Conservation (phyloP, 176 grass and related monocot species). For the Zea luxurians region DNA sequence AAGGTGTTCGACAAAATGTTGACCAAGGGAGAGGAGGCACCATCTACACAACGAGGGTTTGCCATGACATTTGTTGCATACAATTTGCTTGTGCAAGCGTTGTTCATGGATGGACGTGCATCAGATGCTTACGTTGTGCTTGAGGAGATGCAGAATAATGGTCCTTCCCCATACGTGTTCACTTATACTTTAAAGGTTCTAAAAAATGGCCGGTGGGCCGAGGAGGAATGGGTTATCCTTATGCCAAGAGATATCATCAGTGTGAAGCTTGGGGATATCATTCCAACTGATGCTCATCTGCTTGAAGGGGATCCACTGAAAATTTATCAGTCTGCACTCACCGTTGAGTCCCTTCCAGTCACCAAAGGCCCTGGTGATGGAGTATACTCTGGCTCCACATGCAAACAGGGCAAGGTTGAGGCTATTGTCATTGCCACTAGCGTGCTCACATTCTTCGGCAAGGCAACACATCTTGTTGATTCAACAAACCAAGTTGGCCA, state of each 20-base stretch:
- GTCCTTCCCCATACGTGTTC: constrained; percentile 44
- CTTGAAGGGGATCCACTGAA: constrained; percentile 35
- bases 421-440: constrained; percentile 85
- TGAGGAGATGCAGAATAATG: constrained; percentile 51
- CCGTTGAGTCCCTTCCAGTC: constrained; percentile 72
- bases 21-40: constrained; percentile 15
- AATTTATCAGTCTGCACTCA: constrained; percentile 64
- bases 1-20: constrained; percentile 57
- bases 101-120: constrained; percentile 47
- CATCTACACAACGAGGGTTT: constrained; percentile 32
- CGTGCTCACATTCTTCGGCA: constrained; percentile 89
- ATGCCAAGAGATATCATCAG: constrained; percentile 34
- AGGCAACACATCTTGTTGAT: constrained; percentile 86
- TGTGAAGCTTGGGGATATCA: constrained; percentile 38
- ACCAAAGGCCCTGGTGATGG: constrained; percentile 87
- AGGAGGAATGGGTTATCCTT: constrained; percentile 32
- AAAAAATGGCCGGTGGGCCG: constrained; percentile 51
- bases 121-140: constrained; percentile 39
- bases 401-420: constrained; percentile 90
- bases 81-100: constrained; percentile 42
- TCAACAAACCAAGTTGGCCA: constrained; percentile 97
- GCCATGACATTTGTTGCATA: constrained; percentile 26
- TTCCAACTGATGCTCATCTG: constrained; percentile 26
- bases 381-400: constrained; percentile 93
- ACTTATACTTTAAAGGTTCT: constrained; percentile 80